These are phyloP conservation scores for Magnolia kwangsiensis DNA, from an alignment of 164 flowering plant genomes.

Conservation along the genomic window DNA sequence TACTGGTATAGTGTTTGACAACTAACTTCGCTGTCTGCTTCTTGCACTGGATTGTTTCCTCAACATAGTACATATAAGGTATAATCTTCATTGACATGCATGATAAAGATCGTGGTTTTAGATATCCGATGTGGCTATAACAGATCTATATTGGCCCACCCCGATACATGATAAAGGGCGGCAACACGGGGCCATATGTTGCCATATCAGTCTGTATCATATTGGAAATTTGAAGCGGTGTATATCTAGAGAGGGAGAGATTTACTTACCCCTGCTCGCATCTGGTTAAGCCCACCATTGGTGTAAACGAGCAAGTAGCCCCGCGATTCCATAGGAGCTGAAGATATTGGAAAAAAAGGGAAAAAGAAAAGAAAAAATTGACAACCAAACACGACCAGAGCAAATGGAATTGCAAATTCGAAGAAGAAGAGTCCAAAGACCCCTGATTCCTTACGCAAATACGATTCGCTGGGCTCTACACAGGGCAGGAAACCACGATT, in stretches of 20 bases:
- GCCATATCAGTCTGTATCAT: neutral
- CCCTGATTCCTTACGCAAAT: constrained; percentile 45
- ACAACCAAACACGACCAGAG: neutral
- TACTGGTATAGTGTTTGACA: no score
- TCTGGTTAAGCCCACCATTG: constrained; percentile 99
- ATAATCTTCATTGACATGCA: no score
- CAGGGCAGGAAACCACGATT: constrained; percentile 70
- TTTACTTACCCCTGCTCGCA: constrained; percentile 93
- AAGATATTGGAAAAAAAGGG: constrained; percentile 11
- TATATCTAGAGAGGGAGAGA: neutral
- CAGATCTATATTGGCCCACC: no score
- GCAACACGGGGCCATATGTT: neutral
- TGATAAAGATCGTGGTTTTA: no score
- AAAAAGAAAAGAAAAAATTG: neutral
- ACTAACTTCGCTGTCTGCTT: no score
- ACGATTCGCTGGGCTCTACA: constrained; percentile 50
- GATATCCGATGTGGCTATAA: no score
- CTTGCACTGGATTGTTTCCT: no score
- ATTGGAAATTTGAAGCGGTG: neutral
- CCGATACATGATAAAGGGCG: no score
- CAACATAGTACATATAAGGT: no score
- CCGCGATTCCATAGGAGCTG: constrained; percentile 64
- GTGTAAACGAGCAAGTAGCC: constrained; percentile 87
- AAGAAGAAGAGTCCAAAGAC: neutral
- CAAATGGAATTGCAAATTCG: neutral